Conservation (phyloP, 2,329 filamentous ascomycete genomes). For the Botryotinia convoluta region DNA sequence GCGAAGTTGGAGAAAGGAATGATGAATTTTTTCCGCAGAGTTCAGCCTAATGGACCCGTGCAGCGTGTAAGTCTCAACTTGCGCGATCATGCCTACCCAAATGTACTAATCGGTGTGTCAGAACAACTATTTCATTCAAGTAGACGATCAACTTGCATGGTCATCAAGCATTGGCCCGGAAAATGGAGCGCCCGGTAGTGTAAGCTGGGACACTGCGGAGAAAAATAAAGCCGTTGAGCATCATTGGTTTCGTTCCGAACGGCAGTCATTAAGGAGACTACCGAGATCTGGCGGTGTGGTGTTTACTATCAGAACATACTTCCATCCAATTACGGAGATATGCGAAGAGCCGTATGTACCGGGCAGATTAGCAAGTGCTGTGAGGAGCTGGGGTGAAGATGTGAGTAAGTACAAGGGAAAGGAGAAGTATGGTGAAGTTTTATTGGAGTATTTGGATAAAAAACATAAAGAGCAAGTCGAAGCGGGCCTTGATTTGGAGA, state of each 20-base stretch:
- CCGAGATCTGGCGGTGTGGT: constrained; percentile 54
- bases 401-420: constrained; percentile 76
- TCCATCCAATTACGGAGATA: constrained; percentile 54
- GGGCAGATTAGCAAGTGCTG: constrained; percentile 70
- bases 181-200: constrained; percentile 51
- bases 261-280: constrained; percentile 60
- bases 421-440: constrained; percentile 68
- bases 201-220: constrained; percentile 73
- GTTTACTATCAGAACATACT: constrained; percentile 63
- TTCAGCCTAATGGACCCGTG: constrained; percentile 65
- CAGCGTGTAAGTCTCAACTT: constrained; percentile 34
- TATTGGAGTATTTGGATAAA: constrained; percentile 72
- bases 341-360: constrained; percentile 70
- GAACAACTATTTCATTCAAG: constrained; percentile 87
- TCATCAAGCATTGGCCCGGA: constrained; percentile 72
- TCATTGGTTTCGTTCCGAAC: constrained; percentile 71
- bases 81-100: constrained; percentile 14
- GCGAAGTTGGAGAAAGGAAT: constrained; percentile 74
- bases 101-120: constrained; percentile 42
- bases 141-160: constrained; percentile 76
- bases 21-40: constrained; percentile 74
- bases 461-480: constrained; percentile 72
- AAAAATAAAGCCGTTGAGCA: constrained; percentile 70
- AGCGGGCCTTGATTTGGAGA: constrained; percentile 59
- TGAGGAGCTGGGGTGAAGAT: constrained; percentile 79